Base-by-base conservation (phyloP, 2,329 filamentous ascomycete species). In the Nemania sp. region DNA sequence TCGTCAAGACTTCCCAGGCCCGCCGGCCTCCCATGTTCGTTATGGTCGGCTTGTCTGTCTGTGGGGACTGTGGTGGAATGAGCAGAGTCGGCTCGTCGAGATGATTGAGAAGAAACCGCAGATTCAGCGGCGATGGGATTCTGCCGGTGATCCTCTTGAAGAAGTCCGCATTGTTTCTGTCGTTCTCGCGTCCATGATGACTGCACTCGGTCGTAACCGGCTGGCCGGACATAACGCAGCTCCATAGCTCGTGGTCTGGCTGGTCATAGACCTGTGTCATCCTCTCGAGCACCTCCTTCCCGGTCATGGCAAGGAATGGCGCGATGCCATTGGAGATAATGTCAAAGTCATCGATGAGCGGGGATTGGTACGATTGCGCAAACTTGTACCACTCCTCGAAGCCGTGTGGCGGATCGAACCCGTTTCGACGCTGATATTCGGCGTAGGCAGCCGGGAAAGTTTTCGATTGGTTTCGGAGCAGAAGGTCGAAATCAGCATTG, bases 331-430 rank as follows among this genome's bases (percentile, higher is more conserved):
- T 59, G 42, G 76, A 68, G 2, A 84, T 79, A 0, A 67, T 72
- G 40, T 83, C 78, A 29, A 80, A 83, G 2, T 83, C 78, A 58
- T 83, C 81, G 34, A 83, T 81, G n/a, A 83, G 74, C 0, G 73
- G 72, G 0, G 80, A 81, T 2, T 76, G 34, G 1, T 79, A 69
- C 0, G 65, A 63, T 1, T 66, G 51, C 0, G 81, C 80, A 49
- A 75, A 82, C 1, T 74, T 64, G 20, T 75, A 80, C 82, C 81
- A 84, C 2, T 62, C 69, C 1, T 78, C 68, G 32, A 83, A 83
- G 0, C 82, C 81, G 0, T 72, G 69, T 0, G 81, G 82, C 0
- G 81, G 81, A 0, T 77, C 71, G 1, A 75, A 66, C 0, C 60
- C 63, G 57, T 83, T 82, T 18, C 80, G 74, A 1, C 74, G 74